Base-by-base conservation (phyloP, 2,329 filamentous ascomycete species). In the Colletotrichum sp. region DNA sequence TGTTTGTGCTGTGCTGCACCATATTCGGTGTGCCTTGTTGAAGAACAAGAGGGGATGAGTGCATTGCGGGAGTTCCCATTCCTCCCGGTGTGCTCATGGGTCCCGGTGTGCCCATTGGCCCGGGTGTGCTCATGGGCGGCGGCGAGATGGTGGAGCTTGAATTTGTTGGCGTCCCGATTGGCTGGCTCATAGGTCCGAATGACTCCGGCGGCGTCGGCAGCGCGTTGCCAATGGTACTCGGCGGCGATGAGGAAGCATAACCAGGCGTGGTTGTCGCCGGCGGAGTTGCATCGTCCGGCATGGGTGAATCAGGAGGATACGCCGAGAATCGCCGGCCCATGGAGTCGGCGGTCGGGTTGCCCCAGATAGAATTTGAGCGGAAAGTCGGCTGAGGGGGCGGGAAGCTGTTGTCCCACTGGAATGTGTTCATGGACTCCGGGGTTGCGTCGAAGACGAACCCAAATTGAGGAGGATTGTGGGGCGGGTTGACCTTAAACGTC, bases 311-410 rank as follows among this genome's bases (percentile, higher is more conserved):
- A 2, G 92, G 92, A 12, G 92, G 91, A 78, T 93, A 93, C 79
- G 93, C 92, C 18, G 91, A 93, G 77, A 92, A 92, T 9, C 91
- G 87, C 26, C 92, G 88, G 9, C 91, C 91, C 55, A 85, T 87
- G 10, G 85, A 85, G 76, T 92, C 90, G 21, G 87, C 88, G 2
- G 89, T 87, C 8, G 92, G 91, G 73, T 90, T 91, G 78, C 89
- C 86, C 82, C 93, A 93, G 76, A 93, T 93, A 2, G 92, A 93
- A 80, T 92, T 92, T 12, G 92, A 93, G 69, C 92, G 88, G 83
- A 93, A 93, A 5, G 88, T 89, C 2, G 88, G 92, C 60, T 89
- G 91, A 55, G 85, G 79, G 72, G 85, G 81, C 76, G 86, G 79
- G 74, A 81, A 77, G 63, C 85, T 85, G 64, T 84, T 84, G 64